Base-by-base conservation (phyloP, 495 filamentous ascomycete genomes). In the Haplographium delicatum region DNA sequence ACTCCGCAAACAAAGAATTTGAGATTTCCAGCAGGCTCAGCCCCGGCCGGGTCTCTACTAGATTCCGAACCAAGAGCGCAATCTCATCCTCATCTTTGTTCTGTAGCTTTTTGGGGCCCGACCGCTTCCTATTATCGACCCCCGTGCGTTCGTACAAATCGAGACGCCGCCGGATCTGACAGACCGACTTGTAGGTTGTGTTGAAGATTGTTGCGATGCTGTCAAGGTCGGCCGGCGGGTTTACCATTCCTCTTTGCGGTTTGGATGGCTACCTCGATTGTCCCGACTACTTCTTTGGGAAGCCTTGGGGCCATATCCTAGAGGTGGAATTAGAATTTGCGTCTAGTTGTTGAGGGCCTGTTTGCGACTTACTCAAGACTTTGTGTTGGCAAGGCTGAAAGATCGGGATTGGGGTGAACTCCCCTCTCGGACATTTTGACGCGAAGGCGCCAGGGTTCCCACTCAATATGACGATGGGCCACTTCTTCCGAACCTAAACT, bases 251-350 rank as follows among this genome's bases (percentile, higher is more conserved):
- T 34, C 6, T 47, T 19, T 2, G 47, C 54, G 15, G 19, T 43
- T 15, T 45, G 11, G 25, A 57, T 57, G 10, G 54, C 54, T 1
- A 35, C 13, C 20, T 57, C 47, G 22, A 57, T 57, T 8, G 54
- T 48, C 4, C n/a, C 28, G 4, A 51, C 54, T 11, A 41, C 28
- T 10, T 46, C 34, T 28, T 51, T 57, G 13, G 49, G 47, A 30
- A 57, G 54, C 10, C 18, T 26, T 22, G 25, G 26, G 13, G 52
- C 45, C 52, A 55, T 55, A 7, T n/a, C n/a, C n/a, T n/a, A n/a
- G n/a, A n/a, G n/a, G n/a, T n/a, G n/a, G n/a, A n/a, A n/a, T n/a
- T n/a, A n/a, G n/a, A n/a, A n/a, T n/a, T n/a, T n/a, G n/a, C n/a
- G n/a, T n/a, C n/a, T n/a, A n/a, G n/a, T n/a, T n/a, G n/a, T n/a